Evolutionary conservation across 2,329 filamentous ascomycete genomes (phyloP).

Genomic region (Diaporthe sp.): DNA sequence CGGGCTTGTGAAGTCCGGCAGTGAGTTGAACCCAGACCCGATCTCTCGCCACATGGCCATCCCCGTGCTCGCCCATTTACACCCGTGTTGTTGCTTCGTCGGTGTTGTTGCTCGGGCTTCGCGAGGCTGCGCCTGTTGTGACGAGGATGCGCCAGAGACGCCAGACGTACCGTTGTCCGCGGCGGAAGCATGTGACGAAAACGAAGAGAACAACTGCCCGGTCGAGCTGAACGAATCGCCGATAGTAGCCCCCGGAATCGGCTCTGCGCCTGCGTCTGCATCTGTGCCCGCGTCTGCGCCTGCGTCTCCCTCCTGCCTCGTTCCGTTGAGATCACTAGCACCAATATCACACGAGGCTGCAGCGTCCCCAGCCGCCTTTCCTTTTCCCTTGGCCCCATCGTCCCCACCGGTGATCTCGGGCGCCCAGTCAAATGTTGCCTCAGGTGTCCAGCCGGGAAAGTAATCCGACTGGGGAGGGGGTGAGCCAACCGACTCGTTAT

Average conservation of each 20-base stretch:
- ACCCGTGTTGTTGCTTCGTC: background rate
- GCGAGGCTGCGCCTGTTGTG: conserved; percentile 13
- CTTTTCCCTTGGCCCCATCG: background rate
- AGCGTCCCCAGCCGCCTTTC: background rate
- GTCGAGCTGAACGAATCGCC: background rate
- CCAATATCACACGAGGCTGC: background rate
- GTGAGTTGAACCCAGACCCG: conserved; percentile 15
- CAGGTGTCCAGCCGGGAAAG: conserved; percentile 8
- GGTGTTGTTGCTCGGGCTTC: background rate
- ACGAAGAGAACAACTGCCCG: background rate
- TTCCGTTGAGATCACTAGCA: background rate
- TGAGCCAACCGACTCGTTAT: background rate
- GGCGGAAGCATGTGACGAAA: background rate
- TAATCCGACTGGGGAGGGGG: background rate
- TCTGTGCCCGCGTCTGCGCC: background rate
- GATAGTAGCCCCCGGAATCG: background rate
- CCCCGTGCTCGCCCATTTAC: conserved; percentile 16
- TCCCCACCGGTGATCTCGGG: background rate
- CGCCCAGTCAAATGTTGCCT: conserved; percentile 13
- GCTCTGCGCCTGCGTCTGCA: background rate
- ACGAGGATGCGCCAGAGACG: background rate
- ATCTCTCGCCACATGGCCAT: conserved; percentile 23
- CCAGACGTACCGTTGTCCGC: background rate
- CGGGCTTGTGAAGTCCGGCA: conserved; percentile 28
- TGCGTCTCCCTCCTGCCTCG: background rate